These are phyloP conservation scores for Magnaporthiopsis incrustans DNA, from an alignment of 2,329 filamentous ascomycete genomes.

Conservation along the genomic window DNA sequence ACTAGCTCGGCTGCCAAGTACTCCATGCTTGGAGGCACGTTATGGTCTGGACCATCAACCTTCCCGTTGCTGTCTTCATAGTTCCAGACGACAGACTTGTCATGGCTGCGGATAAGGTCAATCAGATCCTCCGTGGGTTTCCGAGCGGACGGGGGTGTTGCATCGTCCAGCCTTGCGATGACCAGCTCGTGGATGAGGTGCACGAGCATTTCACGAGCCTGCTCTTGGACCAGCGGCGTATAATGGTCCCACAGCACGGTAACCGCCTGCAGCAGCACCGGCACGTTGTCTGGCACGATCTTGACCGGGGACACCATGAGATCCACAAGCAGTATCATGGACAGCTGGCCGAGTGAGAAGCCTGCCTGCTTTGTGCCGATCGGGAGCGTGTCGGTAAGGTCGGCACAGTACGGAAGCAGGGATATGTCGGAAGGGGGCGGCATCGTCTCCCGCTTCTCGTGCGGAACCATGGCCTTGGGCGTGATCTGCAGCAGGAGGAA, in stretches of 20 bases:
- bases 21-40: slow-evolving; percentile 83
- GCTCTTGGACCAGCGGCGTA: slow-evolving; percentile 87
- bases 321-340: slow-evolving; percentile 88
- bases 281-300: slow-evolving; percentile 69
- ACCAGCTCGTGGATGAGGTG: slow-evolving; percentile 95
- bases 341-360: slow-evolving; percentile 86
- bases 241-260: slow-evolving; percentile 97
- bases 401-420: slow-evolving; percentile 80
- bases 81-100: slow-evolving; percentile 79
- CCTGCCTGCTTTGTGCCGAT: slow-evolving; percentile 86
- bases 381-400: slow-evolving; percentile 70
- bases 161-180: slow-evolving; percentile 67
- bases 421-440: slow-evolving; percentile 65
- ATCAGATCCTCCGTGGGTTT: slow-evolving; percentile 83
- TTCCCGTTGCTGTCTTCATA: slow-evolving; percentile 89
- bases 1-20: slow-evolving; percentile 75
- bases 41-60: slow-evolving; percentile 63
- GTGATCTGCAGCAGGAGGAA: slow-evolving; percentile 86
- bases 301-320: slow-evolving; percentile 89
- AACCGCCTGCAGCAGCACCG: slow-evolving; percentile 81
- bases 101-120: slow-evolving; percentile 76
- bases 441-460: slow-evolving; percentile 65
- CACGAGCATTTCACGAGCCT: slow-evolving; percentile 94
- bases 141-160: slow-evolving; percentile 44
- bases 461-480: slow-evolving; percentile 94